Evolutionary conservation across 23 red algal species (phyloP), one percentile per base, ranked within the genome.

Genomic region (Cyanidium caldarium): DNA sequence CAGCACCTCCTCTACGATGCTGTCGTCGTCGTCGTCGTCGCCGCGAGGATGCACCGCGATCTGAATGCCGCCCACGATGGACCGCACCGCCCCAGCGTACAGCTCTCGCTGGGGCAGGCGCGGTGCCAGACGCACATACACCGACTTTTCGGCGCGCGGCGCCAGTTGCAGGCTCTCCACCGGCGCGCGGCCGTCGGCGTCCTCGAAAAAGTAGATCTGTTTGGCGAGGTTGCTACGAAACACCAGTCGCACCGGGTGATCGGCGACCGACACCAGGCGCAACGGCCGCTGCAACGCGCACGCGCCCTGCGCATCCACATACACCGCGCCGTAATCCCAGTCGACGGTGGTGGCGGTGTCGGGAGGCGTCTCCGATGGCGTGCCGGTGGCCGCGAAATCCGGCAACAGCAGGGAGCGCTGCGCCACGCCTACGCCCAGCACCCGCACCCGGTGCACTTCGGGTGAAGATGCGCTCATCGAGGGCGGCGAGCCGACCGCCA

Each of bases 141-240:
- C 26, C 1, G 57, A 17, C 35, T 31, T 17, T 20, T 20, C 25
- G 17, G 36, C 57, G 30, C 57, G 34, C 16, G 73, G 73, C 15
- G 73, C 57, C n/a, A 77, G 30, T n/a, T 28, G 30, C 2, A 77
- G 29, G 15, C 17, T 33, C 34, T 25, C 46, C n/a, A 73, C 21
- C 39, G 30, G 39, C n/a, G 45, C 34, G 46, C 25, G 51, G 7
- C 13, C 45, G 13, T 33, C 51, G 2, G 14, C 51, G 16, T 66
- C 73, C 10, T 41, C 37, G 65, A 44, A 68, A 2, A 77, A 16
- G 37, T 44, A 41, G 45, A 77, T 56, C 73, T 77, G 73, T 31
- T 57, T 66, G 1, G 56, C 39, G 28, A 77, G 36, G 57, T 77
- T 77, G 2, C 45, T 45, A 30, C 71, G 45, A 0, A 37, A 14